Percentiles rank a stretch among this genome's conserved stretches.
Evolutionary conservation across 164 flowering plant species (phyloP).

Genomic region (Piper longum): DNA sequence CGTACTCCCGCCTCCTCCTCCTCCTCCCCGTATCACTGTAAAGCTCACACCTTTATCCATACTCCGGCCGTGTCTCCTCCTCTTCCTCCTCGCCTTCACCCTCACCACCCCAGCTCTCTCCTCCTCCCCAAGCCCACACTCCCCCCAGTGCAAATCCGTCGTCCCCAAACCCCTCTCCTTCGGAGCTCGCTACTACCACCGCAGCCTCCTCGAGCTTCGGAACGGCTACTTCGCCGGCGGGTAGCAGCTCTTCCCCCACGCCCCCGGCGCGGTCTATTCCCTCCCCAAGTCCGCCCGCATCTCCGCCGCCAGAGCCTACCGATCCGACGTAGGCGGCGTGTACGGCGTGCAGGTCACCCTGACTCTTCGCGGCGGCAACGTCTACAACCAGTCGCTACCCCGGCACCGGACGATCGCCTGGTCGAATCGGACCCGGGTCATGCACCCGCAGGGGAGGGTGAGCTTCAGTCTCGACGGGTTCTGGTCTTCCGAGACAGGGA

Average conservation of each 20-base stretch:
- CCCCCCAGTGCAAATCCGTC: slow-evolving; percentile 10
- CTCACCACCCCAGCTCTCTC: not conserved
- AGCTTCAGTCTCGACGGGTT: slow-evolving; percentile 28
- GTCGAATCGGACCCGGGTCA: not conserved
- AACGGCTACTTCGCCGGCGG: slow-evolving; percentile 12
- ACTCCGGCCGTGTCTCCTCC: not conserved
- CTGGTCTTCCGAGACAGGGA: slow-evolving; percentile 33
- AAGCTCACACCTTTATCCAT: not conserved
- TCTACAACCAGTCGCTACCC: not conserved
- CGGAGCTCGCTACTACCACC: not conserved
- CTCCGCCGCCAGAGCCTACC: not conserved
- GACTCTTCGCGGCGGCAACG: slow-evolving; percentile 1
- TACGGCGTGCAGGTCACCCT: slow-evolving; percentile 11
- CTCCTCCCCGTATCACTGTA: not conserved
- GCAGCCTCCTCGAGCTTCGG: not conserved
- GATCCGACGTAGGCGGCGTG: slow-evolving; percentile 10
- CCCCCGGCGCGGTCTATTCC: slow-evolving; percentile 1
- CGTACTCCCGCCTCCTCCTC: not conserved
- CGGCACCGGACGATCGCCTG: not conserved
- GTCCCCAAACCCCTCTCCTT: slow-evolving; percentile 6
- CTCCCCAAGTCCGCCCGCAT: slow-evolving; percentile 6
- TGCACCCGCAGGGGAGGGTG: slow-evolving; percentile 1
- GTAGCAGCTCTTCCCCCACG: slow-evolving; percentile 5
- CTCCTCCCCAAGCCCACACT: slow-evolving; percentile 5
- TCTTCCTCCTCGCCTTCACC: slow-evolving; percentile 3